These are phyloP conservation scores for Selaginella tamariscina DNA, from an alignment of 75 land plant species.

Conservation along the genomic window DNA sequence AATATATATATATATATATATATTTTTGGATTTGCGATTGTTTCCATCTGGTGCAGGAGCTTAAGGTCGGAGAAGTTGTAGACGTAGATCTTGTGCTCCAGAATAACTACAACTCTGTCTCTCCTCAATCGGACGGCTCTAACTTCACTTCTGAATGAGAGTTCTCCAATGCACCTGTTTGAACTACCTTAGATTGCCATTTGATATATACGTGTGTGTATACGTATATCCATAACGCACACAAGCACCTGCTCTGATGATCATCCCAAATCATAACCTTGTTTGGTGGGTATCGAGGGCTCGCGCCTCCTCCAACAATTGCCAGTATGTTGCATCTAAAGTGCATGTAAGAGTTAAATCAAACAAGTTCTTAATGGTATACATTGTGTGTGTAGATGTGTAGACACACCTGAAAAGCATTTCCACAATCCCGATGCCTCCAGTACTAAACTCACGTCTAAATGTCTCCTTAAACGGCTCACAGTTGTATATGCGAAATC, in stretches of 20 bases:
- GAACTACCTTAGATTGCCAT: too few relatives aligned
- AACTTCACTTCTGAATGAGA: slow-evolving; percentile 57
- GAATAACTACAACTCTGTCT: slow-evolving; percentile 45
- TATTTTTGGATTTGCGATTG: slow-evolving; percentile 51
- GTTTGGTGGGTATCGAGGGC: slow-evolving; percentile 62
- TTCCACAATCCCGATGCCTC: slow-evolving; percentile 77
- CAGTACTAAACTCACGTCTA: slow-evolving; percentile 24
- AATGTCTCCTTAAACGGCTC: slow-evolving; percentile 19
- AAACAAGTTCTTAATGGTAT: slow-evolving; percentile 30
- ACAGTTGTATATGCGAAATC: slow-evolving; percentile 27
- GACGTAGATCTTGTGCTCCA: slow-evolving; percentile 60
- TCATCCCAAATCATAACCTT: slow-evolving; percentile 92
- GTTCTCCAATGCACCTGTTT: slow-evolving; percentile 91
- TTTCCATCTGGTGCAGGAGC: slow-evolving; percentile 53
- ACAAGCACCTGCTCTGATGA: slow-evolving; percentile 43
- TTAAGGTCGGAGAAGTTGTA: slow-evolving; percentile 61
- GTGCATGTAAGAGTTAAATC: too few relatives aligned
- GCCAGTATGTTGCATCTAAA: slow-evolving; percentile 67
- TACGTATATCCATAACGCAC: too few relatives aligned
- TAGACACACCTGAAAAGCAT: slow-evolving; percentile 13
- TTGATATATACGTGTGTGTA: too few relatives aligned
- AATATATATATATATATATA: too few relatives aligned
- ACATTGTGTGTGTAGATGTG: too few relatives aligned
- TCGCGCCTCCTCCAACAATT: slow-evolving; percentile 66
- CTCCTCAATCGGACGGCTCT: slow-evolving; percentile 44